Evolutionary conservation across 176 grass and related monocot genomes (phyloP).

Genomic region (Ananas comosus): DNA sequence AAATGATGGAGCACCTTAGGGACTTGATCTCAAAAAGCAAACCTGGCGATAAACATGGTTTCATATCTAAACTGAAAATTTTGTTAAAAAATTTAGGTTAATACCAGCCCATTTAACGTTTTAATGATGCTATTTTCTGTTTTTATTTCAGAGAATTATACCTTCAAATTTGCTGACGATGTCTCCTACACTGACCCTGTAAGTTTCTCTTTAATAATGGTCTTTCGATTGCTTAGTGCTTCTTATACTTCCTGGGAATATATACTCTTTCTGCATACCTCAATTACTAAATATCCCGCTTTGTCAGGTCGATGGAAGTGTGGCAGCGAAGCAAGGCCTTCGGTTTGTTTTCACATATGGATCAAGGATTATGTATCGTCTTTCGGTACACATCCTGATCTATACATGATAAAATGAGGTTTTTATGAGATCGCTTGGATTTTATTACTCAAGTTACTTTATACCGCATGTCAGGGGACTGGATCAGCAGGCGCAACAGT

Average conservation of each 20-base stretch:
- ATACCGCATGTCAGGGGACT: conserved; percentile 50
- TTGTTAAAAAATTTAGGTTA: not conserved
- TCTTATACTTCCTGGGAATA: not conserved
- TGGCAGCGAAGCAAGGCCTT: conserved; percentile 67
- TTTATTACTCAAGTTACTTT: conserved; percentile 1
- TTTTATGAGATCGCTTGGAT: not conserved
- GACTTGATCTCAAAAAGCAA: conserved; percentile 55
- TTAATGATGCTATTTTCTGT: conserved; percentile 6
- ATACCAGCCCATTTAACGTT: not conserved
- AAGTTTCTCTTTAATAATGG: not conserved
- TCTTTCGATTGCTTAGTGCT: not conserved
- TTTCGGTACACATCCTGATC: conserved; percentile 42
- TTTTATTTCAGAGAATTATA: conserved; percentile 43
- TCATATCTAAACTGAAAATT: not conserved
- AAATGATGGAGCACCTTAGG: conserved; percentile 69
- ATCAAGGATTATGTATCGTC: conserved; percentile 80
- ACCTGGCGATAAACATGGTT: conserved; percentile 55
- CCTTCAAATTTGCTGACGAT: conserved; percentile 76
- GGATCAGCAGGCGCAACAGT: conserved; percentile 86
- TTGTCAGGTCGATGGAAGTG: conserved; percentile 67
- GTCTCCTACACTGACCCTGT: conserved; percentile 82
- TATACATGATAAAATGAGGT: not conserved
- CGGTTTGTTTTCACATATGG: conserved; percentile 82
- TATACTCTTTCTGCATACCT: no score
- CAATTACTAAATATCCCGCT: not conserved